Evolutionary conservation across 2,329 filamentous ascomycete genomes (phyloP), one percentile per base, ranked within the genome.

Genomic region (Akanthomyces lecanii): DNA sequence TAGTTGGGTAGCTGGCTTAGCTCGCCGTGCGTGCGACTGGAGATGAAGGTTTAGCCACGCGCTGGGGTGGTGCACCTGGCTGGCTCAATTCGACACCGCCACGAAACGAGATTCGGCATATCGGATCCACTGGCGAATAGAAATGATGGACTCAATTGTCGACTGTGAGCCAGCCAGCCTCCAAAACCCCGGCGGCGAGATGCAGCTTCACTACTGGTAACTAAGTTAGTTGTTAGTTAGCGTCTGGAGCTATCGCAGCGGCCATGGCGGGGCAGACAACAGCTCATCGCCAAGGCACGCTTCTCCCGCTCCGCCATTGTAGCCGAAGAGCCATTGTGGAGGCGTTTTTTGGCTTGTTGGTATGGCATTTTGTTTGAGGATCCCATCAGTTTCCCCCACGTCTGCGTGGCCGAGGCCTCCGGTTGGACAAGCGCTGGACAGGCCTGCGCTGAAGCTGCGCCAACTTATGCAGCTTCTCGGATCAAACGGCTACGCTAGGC

Each of bases 401-500:
- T 7, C 52, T 54, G 18, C 16, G 11, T 16, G 18, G 5, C 55
- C 40, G 42, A 47, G 54, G 28, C 54, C 21, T 42, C 56, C 40
- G 12, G 25, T 47, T 36, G 33, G 33, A 7, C 33, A 36, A 11
- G 33, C 47, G 25, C 33, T 36, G 33, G 33, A 2, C 33, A 36
- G 5, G 33, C 47, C 25, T 33, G 16, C 36, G 12, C 51, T 12
- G 10, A 8, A 51, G 23, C 45, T 25, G 36, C 47, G 18, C 44
- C 45, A 52, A 44, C 14, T 28, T 16, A 33, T 60, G 47, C 57
- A 42, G 28, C 57, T 23, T 36, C 47, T 52, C 57, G 57, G 57
- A 60, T 60, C 57, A 44, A 11, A 60, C 57, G 57, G 57, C 57
- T 33, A 60, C 57, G 57, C 57, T 52, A 60, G 57, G 18, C 38